Base-by-base conservation (phyloP, 495 filamentous ascomycete species). In the Lophiotrema nucula region DNA sequence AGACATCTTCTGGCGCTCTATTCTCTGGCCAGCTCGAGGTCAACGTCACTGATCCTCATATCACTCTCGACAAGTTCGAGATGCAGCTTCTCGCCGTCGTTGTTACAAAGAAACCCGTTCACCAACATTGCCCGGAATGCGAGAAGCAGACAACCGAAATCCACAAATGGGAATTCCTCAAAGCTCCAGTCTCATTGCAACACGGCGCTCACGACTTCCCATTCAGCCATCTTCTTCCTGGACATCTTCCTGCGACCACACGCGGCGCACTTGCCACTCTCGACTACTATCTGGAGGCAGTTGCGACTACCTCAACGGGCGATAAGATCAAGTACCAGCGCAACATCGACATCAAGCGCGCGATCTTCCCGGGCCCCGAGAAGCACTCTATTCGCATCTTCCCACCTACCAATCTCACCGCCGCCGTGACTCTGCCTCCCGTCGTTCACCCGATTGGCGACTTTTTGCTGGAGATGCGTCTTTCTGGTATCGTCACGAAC, bases 381-480 rank as follows among this genome's bases (percentile, higher is more conserved):
- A 83, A 83, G 66, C 75, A 77, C 53, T 91, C 88, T 16, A 82
- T 95, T 45, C 91, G 93, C 63, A 86, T 97, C 58, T 99, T 99
- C 74, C 93, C 93, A 28, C 93, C 93, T 0, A 99, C 93, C 53
- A 92, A 91, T 69, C 83, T 99, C 55, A 89, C 87, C 45, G 88
- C 89, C 35, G 83, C 82, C 63, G 83, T 93, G 62, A 81, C 88
- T 49, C 84, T 93, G 31, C 85, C 90, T 10, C 81, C 88, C 18
- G 81, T 95, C 47, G 84, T 97, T 39, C 85, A 97, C 73, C 92
- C 93, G 12, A 89, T 93, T 44, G 89, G 89, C 67, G 85, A 82
- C 56, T 90, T 95, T 69, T 88, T 77, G 2, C 78, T 97, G 23
- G 77, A 84, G 24, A 81, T 97, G 71, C 83, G 85, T 10, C 75